phyloP scores from a whole-genome alignment of 106 monocot species.

The Vanilla planifolia region DNA sequence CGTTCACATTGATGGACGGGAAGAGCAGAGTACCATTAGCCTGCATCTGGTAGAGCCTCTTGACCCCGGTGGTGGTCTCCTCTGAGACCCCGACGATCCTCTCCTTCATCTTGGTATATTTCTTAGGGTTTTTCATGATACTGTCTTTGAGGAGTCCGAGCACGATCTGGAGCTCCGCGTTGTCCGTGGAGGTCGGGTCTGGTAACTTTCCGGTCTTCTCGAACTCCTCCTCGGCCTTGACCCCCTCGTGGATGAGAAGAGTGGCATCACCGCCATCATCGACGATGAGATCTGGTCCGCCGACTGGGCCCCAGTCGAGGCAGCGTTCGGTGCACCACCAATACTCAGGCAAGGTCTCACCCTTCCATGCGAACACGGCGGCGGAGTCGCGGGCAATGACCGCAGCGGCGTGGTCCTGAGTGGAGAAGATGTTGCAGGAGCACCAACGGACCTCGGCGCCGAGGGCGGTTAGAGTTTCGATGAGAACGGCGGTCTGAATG shows the following conservation, averaged over 20 bases:
- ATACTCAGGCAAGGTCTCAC: constrained; percentile 23
- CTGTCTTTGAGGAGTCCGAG: no score
- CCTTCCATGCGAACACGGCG: constrained; percentile 27
- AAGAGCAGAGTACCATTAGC: constrained; percentile 1
- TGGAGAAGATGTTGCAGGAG: constrained; percentile 81
- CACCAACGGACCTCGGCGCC: constrained; percentile 74
- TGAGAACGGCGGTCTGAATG: constrained; percentile 73
- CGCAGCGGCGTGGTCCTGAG: constrained; percentile 64
- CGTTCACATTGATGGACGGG: constrained; percentile 13
- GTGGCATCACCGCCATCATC: constrained; percentile 21
- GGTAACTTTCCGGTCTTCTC: no score
- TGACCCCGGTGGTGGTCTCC: constrained; percentile 28
- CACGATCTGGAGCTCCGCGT: no score
- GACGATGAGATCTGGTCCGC: constrained; percentile 22
- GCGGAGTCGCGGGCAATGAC: constrained; percentile 61
- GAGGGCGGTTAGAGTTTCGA: constrained; percentile 67
- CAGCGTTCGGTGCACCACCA: constrained; percentile 24
- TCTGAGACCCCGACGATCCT: constrained; percentile 19
- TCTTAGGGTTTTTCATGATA: no score
- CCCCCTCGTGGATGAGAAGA: constrained; percentile 18
- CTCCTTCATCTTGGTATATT: constrained; percentile 22
- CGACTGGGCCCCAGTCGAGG: constrained; percentile 18
- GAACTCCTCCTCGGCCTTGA: no score
- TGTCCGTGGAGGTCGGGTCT: no score
- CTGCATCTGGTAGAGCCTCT: constrained; percentile 16